These are phyloP conservation scores for Candida dubliniensis DNA, from an alignment of 1,139 yeast genomes.

Conservation along the genomic window DNA sequence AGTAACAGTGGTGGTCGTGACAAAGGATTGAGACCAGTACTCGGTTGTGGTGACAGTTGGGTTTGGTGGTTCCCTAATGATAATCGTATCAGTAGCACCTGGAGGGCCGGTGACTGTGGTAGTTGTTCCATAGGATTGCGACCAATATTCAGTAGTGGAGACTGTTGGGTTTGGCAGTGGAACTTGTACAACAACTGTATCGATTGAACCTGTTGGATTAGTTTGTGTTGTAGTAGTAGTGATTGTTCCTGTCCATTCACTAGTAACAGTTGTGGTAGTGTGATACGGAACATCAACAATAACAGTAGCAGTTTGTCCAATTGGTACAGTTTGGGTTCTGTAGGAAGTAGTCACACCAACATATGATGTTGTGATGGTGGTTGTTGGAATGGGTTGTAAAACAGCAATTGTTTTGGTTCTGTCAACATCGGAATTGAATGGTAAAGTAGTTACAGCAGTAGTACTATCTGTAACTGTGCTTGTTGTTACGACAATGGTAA, in stretches of 20 bases:
- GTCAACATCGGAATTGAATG: slow-evolving; percentile 11
- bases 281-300: slow-evolving; percentile 16
- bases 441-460: slow-evolving; percentile 23
- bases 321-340: slow-evolving; percentile 8
- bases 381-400: slow-evolving; percentile 17
- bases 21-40: no score
- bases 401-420: slow-evolving; percentile 21
- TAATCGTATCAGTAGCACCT: no score
- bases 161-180: neutral
- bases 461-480: slow-evolving; percentile 24
- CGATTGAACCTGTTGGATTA: neutral
- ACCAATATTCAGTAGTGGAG: neutral
- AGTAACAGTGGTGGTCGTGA: no score
- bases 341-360: slow-evolving; percentile 8
- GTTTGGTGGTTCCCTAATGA: no score
- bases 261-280: slow-evolving; percentile 6
- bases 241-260: slow-evolving; percentile 12
- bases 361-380: slow-evolving; percentile 8
- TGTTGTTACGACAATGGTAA: slow-evolving; percentile 22
- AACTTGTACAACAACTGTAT: neutral
- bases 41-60: no score
- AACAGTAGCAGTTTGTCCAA: slow-evolving; percentile 2
- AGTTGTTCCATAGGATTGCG: no score
- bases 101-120: no score
- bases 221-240: neutral